Conservation (phyloP, 2,329 filamentous ascomycete species). For the Penicillium sp. region DNA sequence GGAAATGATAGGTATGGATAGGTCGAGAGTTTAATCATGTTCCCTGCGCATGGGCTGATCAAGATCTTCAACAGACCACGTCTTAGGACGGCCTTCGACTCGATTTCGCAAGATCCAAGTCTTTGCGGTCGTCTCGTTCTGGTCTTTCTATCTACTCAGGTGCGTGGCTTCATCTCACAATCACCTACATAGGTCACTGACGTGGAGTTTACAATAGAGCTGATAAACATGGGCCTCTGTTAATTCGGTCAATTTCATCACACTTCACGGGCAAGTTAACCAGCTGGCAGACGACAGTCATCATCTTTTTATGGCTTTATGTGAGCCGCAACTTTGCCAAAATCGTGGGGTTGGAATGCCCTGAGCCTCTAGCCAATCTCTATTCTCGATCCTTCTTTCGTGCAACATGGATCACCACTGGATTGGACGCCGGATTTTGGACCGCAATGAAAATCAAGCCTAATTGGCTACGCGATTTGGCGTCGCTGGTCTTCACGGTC, state of each 20-base stretch:
- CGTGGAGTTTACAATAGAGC: slow-evolving; percentile 59
- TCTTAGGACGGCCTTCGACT: slow-evolving; percentile 85
- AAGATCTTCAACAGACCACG: slow-evolving; percentile 66
- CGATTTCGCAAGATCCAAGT: slow-evolving; percentile 93
- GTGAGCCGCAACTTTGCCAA: slow-evolving; percentile 91
- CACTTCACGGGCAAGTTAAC: slow-evolving; percentile 73
- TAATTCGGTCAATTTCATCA: slow-evolving; percentile 70
- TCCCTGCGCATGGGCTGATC: neutral
- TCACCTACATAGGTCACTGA: neutral
- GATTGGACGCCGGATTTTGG: slow-evolving; percentile 96
- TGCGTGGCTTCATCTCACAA: slow-evolving; percentile 44
- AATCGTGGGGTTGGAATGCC: slow-evolving; percentile 84
- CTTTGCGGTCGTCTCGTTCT: slow-evolving; percentile 86
- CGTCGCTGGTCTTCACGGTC: slow-evolving; percentile 78
- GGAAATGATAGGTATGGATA: slow-evolving; percentile 39
- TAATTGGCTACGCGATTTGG: slow-evolving; percentile 79
- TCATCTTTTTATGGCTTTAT: slow-evolving; percentile 90
- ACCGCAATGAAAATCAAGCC: slow-evolving; percentile 89
- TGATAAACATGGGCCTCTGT: slow-evolving; percentile 83
- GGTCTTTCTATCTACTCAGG: slow-evolving; percentile 82
- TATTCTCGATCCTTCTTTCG: slow-evolving; percentile 92
- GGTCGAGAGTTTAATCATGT: neutral
- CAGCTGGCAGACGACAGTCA: slow-evolving; percentile 83
- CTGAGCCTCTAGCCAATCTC: slow-evolving; percentile 90
- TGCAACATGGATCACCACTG: slow-evolving; percentile 95